Conservation (phyloP, 805 yeast species). For the Suhomyces pyralidae region DNA sequence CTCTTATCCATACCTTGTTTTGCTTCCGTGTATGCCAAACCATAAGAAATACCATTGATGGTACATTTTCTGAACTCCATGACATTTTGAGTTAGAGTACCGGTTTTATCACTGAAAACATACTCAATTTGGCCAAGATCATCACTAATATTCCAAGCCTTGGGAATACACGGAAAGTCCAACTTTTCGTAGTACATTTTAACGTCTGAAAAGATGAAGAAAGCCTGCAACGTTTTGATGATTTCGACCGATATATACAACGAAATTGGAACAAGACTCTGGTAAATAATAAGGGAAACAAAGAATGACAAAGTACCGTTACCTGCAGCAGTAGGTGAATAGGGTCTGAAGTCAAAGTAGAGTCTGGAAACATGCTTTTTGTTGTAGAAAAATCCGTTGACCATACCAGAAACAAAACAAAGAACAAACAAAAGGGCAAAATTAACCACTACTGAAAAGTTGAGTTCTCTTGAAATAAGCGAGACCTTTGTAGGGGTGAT, state of each 20-base stretch:
- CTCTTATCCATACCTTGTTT: slow-evolving; percentile 74
- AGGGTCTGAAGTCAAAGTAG: slow-evolving; percentile 67
- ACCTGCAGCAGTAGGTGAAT: slow-evolving; percentile 60
- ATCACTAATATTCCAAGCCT: slow-evolving; percentile 82
- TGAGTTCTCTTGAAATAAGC: slow-evolving; percentile 68
- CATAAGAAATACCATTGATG: slow-evolving; percentile 68
- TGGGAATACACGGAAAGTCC: slow-evolving; percentile 81
- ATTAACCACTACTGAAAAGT: slow-evolving; percentile 65
- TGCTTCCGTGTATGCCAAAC: slow-evolving; percentile 82
- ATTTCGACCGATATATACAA: slow-evolving; percentile 79
- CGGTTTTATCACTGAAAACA: slow-evolving; percentile 81
- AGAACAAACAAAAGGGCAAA: slow-evolving; percentile 60
- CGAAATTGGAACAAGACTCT: slow-evolving; percentile 79
- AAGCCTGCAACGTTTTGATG: slow-evolving; percentile 79
- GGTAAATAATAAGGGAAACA: slow-evolving; percentile 73
- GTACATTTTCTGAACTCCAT: slow-evolving; percentile 86
- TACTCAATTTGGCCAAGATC: slow-evolving; percentile 85
- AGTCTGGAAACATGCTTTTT: slow-evolving; percentile 48
- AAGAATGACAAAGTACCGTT: slow-evolving; percentile 73
- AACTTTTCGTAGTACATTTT: slow-evolving; percentile 63
- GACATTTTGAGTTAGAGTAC: slow-evolving; percentile 77
- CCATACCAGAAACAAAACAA: slow-evolving; percentile 67
- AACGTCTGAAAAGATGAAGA: slow-evolving; percentile 73
- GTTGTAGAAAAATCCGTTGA: slow-evolving; percentile 65
- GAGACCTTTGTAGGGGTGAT: slow-evolving; percentile 75